Conservation (phyloP, 768 basidiomycete genomes). For the Mycena kentingensis region DNA sequence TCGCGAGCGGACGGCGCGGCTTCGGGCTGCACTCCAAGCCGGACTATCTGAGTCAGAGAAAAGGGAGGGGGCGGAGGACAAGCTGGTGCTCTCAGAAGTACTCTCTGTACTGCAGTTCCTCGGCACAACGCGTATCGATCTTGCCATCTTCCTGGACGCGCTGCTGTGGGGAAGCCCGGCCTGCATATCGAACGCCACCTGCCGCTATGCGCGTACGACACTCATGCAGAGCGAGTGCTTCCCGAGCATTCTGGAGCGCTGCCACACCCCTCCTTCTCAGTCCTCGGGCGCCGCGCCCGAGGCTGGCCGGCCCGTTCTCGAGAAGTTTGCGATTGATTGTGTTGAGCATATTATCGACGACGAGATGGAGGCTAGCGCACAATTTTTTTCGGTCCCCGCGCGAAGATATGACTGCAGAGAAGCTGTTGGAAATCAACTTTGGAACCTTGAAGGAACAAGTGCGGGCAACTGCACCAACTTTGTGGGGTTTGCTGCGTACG, state of each 20-base stretch:
- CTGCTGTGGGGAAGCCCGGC: conserved; percentile 21
- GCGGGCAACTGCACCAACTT: conserved; percentile 7
- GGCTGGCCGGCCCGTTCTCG: conserved; percentile 3
- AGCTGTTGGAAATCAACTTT: conserved; percentile 14
- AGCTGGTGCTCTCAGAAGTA: too few relatives aligned
- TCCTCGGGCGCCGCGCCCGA: conserved; percentile 1
- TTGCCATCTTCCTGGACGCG: conserved; percentile 19
- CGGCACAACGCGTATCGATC: too few relatives aligned
- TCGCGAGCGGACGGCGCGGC: too few relatives aligned
- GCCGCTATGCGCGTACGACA: conserved; percentile 13
- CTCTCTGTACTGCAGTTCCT: too few relatives aligned
- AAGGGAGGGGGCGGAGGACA: too few relatives aligned
- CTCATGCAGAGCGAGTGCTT: too few relatives aligned
- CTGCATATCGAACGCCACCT: conserved; percentile 13
- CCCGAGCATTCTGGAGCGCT: too few relatives aligned
- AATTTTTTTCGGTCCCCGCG: conserved; percentile 10
- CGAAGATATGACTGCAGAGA: conserved; percentile 16
- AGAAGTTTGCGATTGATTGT: conserved; percentile 9
- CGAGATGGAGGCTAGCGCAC: conserved; percentile 15
- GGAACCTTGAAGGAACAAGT: conserved; percentile 11
- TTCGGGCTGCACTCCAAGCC: too few relatives aligned
- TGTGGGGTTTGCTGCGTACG: conserved; percentile 15
- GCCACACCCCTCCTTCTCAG: too few relatives aligned
- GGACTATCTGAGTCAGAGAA: too few relatives aligned
- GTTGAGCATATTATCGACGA: conserved; percentile 12